These are phyloP conservation scores for Podospora comata DNA, from an alignment of 495 filamentous ascomycete species.

Conservation along the genomic window DNA sequence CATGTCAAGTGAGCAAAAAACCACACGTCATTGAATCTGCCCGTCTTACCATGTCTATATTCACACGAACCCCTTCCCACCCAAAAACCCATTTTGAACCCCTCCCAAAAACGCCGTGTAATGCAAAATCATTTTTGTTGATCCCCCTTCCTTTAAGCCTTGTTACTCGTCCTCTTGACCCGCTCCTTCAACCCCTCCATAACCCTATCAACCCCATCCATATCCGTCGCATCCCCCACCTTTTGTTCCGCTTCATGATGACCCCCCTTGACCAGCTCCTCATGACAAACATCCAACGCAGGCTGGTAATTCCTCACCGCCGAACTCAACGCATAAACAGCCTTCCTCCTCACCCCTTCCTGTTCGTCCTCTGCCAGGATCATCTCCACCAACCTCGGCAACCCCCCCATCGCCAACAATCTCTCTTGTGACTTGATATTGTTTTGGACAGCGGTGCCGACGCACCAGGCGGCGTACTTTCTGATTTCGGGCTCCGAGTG, in stretches of 20 bases:
- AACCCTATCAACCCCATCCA: conserved; percentile 75
- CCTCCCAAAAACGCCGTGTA: conserved; percentile 33
- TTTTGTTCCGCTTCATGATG: conserved; percentile 38
- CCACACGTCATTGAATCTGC: no score
- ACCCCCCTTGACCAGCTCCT: conserved; percentile 54
- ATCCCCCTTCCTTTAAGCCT: conserved; percentile 9
- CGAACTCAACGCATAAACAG: conserved; percentile 79
- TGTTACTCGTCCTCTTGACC: conserved; percentile 23
- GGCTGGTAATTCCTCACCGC: conserved; percentile 85
- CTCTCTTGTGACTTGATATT: conserved; percentile 79
- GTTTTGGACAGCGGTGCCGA: conserved; percentile 93
- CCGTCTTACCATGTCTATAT: conserved; percentile 1
- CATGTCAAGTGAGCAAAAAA: conserved; percentile 12
- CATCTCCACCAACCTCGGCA: conserved; percentile 65
- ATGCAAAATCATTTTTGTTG: conserved; percentile 24
- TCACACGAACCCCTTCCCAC: neutral
- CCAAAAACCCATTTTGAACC: conserved; percentile 15
- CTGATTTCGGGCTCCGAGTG: conserved; percentile 68
- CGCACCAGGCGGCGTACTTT: conserved; percentile 84
- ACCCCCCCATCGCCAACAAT: conserved; percentile 65
- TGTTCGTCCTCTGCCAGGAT: conserved; percentile 56
- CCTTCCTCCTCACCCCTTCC: conserved; percentile 71
- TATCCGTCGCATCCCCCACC: conserved; percentile 69
- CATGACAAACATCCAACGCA: conserved; percentile 61
- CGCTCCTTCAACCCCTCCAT: conserved; percentile 64